A percentile compares a stretch with the other conserved stretches of the same genome.
Conservation (phyloP, 1,284 basidiomycete species). For the Ustilago xerochloae region DNA sequence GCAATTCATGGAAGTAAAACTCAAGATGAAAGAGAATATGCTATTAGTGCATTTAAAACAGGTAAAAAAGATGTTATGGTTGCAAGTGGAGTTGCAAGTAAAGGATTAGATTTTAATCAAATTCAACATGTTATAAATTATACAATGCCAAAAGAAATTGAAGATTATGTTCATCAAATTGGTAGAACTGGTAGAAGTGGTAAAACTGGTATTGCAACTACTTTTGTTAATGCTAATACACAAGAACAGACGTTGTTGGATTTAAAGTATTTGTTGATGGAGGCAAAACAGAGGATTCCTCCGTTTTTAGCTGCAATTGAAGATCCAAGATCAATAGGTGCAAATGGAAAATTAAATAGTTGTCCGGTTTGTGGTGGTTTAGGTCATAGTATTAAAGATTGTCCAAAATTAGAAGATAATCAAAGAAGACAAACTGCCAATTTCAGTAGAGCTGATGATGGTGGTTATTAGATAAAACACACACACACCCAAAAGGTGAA, state of each 20-base stretch:
- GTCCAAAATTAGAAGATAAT: conserved; percentile 94
- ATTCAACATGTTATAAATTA: conserved; percentile 98
- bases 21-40: conserved; percentile 98
- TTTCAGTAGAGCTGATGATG: conserved; percentile 42
- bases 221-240: conserved; percentile 99
- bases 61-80: conserved; percentile 99
- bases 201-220: conserved; percentile 98
- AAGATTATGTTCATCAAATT: conserved; percentile 82
- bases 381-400: conserved; percentile 91
- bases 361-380: conserved; percentile 98
- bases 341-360: conserved; percentile 81
- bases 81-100: conserved; percentile 94
- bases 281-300: conserved; percentile 97
- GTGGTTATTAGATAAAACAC: conserved; percentile 30
- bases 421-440: conserved; percentile 72
- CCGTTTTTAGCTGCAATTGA: conserved; percentile 93
- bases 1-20: conserved; percentile 98
- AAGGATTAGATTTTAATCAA: conserved; percentile 97
- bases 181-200: conserved; percentile 97
- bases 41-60: conserved; percentile 95
- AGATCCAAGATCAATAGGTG: conserved; percentile 79
- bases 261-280: conserved; percentile 94
- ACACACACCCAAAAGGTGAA: too few relatives aligned
- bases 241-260: conserved; percentile 94
- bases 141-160: conserved; percentile 99